Base-by-base conservation (phyloP, 139 green algal species). In the Closterium sp. region DNA sequence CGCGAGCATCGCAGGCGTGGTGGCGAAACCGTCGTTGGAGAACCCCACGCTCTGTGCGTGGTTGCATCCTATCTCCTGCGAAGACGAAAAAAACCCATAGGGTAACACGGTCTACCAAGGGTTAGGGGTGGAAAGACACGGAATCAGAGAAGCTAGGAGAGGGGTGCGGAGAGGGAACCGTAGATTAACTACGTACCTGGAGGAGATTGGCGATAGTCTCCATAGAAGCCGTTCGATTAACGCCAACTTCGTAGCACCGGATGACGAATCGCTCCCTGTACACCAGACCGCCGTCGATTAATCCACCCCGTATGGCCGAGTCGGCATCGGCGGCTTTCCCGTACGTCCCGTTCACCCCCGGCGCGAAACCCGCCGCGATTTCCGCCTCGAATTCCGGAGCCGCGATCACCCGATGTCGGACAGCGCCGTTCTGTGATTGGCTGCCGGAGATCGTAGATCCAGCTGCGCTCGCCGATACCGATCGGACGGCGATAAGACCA, bases 131-230 rank as follows among this genome's bases (percentile, higher is more conserved):
- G n/a, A n/a, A n/a, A n/a, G n/a, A n/a, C 76, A n/a, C 28, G 28
- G 28, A 85, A 85, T 85, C 28, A 85, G 87, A 84, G 87, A 85
- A 84, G 19, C 7, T 2, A 23, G 23, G 32, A 83, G 10, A 19
- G 23, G 7, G 10, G 89, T 10, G 36, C 7, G 30, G 19, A 84
- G 34, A 81, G 34, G 76, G 55, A 89, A 89, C 32, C 31, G 88
- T 86, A 33, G 31, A 87, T 34, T 33, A 31, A 9, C 30, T 36
- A 87, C 16, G 23, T 32, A 92, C 90, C 90, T 92, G 90, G 55
- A 93, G n/a, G 0, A 93, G 87, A 33, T 93, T 93, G 8, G 91
- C 91, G 30, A 93, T 93, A n/a, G 87, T 93, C 33, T 93, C 91
- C 36, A 93, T 93, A 31, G 64, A 90, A 3, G 91, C 91, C 87